Evolutionary conservation across 768 basidiomycete genomes (phyloP), one percentile per base, ranked within the genome.

Genomic region (Mycena capillaripes): DNA sequence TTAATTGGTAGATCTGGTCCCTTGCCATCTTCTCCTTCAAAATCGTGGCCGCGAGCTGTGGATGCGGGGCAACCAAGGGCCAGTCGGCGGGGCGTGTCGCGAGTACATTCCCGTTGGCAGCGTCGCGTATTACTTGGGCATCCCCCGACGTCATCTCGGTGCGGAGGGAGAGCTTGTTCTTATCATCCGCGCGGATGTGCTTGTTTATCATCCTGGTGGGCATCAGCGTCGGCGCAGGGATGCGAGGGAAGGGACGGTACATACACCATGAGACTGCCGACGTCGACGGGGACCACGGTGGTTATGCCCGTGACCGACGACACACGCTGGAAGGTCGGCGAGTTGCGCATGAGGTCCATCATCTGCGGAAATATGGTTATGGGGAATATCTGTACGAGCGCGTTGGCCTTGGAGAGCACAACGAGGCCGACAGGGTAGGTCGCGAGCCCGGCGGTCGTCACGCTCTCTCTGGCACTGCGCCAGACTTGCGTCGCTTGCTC

Each of bases 21-120:
- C 66, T 52, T 30, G 44, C 66, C 25, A 68, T 60, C 66, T 68
- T 68, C 48, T 68, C 66, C 66, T 60, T 68, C 66, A 68, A 68
- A 60, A 68, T 68, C 25, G 66, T 68, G 36, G 66, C 66, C 23
- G 66, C 58, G 34, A 68, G 58, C 46, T 60, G 57, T 58, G 66
- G 66, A 38, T 57, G 58, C 57, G 66, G 66, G 46, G 66, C 66
- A 29, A 68, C 36, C 48, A 60, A 29, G 36, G 57, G 57, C 66
- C 66, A 68, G 40, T 68, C 58, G 36, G 58, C 57, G 29, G 57
- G 27, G 44, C 57, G 48, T n/a, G 57, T 59, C 46, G 46, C 27
- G 57, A 68, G 66, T 17, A 68, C 57, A 30, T 68, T 68, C 34
- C 66, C 66, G 57, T 44, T 59, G 32, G 66, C 66, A 58, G 66